Conservation (phyloP, 495 filamentous ascomycete genomes). For the Astrothelium macrocarpum region DNA sequence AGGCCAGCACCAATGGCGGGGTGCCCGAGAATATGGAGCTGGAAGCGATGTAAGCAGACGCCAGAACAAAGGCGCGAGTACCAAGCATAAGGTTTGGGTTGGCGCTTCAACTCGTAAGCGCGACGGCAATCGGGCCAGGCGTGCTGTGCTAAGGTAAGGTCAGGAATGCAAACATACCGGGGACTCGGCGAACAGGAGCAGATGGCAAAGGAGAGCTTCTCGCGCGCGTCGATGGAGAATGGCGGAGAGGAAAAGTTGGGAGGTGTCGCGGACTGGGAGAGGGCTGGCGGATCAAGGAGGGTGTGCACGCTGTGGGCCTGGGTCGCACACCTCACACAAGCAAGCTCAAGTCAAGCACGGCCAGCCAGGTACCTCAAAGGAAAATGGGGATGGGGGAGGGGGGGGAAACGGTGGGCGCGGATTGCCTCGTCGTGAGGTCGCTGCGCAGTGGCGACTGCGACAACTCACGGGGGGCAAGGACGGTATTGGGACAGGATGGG, state of each 20-base stretch:
- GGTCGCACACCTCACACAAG: not conserved
- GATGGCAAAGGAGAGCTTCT: not conserved
- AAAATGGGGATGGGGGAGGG: not conserved
- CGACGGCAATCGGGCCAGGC: not conserved
- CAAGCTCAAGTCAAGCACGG: not conserved
- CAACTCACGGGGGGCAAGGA: not conserved
- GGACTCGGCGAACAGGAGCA: not conserved
- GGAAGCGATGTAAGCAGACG: not conserved
- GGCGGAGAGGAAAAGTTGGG: not conserved
- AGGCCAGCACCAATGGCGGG: not conserved
- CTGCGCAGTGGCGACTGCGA: not conserved
- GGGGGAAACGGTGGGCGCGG: not conserved
- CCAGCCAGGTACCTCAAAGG: not conserved
- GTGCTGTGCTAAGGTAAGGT: not conserved
- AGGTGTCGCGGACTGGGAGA: no score
- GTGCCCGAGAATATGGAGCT: conserved; percentile 3
- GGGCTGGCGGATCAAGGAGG: no score
- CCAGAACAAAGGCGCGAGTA: not conserved
- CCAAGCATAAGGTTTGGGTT: conserved; percentile 3
- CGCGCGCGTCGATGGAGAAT: not conserved
- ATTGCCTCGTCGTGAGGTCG: not conserved
- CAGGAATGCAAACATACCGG: conserved; percentile 6
- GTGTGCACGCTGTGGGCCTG: no score
- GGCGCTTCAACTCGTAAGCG: not conserved
- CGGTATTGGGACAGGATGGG: not conserved